Conservation (phyloP, 2,329 filamentous ascomycete species). For the Exophiala oligosperma region DNA sequence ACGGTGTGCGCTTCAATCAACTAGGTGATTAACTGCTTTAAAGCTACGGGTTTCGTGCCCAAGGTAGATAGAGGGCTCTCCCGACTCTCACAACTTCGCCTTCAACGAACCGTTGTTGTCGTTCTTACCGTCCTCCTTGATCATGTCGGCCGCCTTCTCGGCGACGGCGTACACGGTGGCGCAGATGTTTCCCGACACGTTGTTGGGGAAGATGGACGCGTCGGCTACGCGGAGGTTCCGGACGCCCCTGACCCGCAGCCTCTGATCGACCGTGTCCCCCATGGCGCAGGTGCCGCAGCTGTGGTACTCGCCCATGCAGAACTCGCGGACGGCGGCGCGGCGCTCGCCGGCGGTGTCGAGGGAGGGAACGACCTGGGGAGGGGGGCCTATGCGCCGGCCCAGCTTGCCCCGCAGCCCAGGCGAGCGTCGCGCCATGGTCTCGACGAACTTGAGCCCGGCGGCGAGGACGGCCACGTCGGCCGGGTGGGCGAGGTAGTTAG, state of each 20-base stretch:
- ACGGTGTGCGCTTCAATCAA: no score
- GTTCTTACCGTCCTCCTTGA: conserved; percentile 32
- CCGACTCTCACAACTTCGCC: no score
- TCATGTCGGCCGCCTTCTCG: conserved; percentile 38
- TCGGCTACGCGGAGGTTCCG: conserved; percentile 37
- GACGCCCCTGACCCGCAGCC: conserved; percentile 34
- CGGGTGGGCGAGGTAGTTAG: conserved; percentile 45
- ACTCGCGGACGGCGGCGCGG: conserved; percentile 14
- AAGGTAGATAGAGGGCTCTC: no score
- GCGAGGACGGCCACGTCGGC: conserved; percentile 46
- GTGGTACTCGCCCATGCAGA: conserved; percentile 25
- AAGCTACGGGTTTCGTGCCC: no score
- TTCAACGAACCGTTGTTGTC: no score
- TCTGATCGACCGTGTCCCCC: conserved; percentile 39
- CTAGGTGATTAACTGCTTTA: no score
- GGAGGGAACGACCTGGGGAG: conserved; percentile 1
- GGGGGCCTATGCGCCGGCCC: conserved; percentile 14
- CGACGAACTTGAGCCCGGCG: conserved; percentile 19
- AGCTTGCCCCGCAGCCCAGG: conserved; percentile 18
- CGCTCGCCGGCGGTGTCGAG: conserved; percentile 13
- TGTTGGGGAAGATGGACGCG: conserved; percentile 35
- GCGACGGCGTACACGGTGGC: conserved; percentile 36
- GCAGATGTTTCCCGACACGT: conserved; percentile 34
- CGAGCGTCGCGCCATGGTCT: conserved; percentile 9
- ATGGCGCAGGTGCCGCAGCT: conserved; percentile 38